Percentiles rank a stretch among this genome's conserved stretches.
phyloP scores from a whole-genome alignment of 768 basidiomycete species.

The Porphyrellus cyaneotinctus region DNA sequence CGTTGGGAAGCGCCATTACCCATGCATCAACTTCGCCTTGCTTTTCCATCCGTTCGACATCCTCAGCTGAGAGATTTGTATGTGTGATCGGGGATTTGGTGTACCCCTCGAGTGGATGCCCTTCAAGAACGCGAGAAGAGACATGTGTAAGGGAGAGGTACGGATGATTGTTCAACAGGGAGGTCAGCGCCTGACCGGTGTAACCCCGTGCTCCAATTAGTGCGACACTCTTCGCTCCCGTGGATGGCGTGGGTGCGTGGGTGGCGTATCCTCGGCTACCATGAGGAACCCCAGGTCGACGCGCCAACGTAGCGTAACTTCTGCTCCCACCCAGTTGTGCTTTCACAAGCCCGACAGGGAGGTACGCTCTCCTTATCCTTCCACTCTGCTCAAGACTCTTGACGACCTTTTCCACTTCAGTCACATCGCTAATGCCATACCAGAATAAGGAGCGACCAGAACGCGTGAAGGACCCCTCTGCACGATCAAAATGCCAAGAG shows the following conservation, averaged over 20 bases:
- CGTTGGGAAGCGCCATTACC: constrained; percentile 99
- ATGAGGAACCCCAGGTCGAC: constrained; percentile 35
- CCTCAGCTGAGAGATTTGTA: constrained; percentile 70
- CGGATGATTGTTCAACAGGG: constrained; percentile 85
- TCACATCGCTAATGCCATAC: constrained; percentile 91
- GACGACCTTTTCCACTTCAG: constrained; percentile 86
- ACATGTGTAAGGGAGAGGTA: constrained; percentile 89
- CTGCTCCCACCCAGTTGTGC: constrained; percentile 21
- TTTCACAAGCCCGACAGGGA: constrained; percentile 46
- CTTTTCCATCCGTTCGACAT: constrained; percentile 88
- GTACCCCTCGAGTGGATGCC: constrained; percentile 75
- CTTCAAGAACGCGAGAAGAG: constrained; percentile 91
- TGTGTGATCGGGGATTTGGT: constrained; percentile 71
- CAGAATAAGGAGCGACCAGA: constrained; percentile 94
- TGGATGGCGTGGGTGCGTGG: constrained; percentile 41
- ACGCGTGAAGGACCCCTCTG: constrained; percentile 95
- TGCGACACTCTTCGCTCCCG: constrained; percentile 82
- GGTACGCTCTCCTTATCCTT: constrained; percentile 82
- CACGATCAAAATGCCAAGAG: constrained; percentile 97
- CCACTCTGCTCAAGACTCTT: constrained; percentile 70
- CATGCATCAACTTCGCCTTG: constrained; percentile 91
- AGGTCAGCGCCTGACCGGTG: constrained; percentile 90
- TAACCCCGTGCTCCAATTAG: constrained; percentile 95
- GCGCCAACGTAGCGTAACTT: constrained; percentile 22
- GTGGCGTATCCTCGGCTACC: constrained; percentile 80